A percentile compares a stretch with the other conserved stretches of the same genome.
phyloP scores from a whole-genome alignment of 176 grass and related monocot species.

The Pontederia paniculata region DNA sequence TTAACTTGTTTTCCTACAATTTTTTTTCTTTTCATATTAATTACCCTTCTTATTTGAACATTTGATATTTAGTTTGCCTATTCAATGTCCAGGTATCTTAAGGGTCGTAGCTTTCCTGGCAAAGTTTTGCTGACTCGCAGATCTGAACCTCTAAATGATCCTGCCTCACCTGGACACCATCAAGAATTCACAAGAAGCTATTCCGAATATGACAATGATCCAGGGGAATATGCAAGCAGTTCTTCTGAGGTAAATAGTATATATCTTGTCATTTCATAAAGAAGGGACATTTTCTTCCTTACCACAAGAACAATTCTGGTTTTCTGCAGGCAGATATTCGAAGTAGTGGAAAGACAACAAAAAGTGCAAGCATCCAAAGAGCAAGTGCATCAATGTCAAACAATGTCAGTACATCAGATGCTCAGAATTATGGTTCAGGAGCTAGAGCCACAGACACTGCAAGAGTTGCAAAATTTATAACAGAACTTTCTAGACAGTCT shows the following conservation, averaged over 20 bases:
- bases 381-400: conserved; percentile 43
- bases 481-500: conserved; percentile 71
- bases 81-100: conserved; percentile 50
- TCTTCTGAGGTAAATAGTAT: conserved; percentile 43
- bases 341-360: conserved; percentile 32
- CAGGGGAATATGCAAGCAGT: conserved; percentile 30
- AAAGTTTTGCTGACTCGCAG: conserved; percentile 68
- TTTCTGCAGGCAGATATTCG: conserved; percentile 36
- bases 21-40: too few species aligned
- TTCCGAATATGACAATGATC: conserved; percentile 37
- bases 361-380: conserved; percentile 35
- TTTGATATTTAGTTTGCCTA: not conserved
- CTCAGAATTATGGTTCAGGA: conserved; percentile 63
- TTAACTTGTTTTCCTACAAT: not conserved
- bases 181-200: conserved; percentile 25
- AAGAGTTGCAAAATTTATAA: conserved; percentile 70
- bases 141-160: conserved; percentile 46
- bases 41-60: too few species aligned
- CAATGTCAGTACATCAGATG: conserved; percentile 43
- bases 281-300: not conserved
- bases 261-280: not conserved
- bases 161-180: conserved; percentile 35
- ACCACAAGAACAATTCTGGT: not conserved
- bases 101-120: conserved; percentile 86
- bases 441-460: conserved; percentile 96